Evolutionary conservation across 768 basidiomycete species (phyloP).

Genomic region (Ephemerocybe angulata): DNA sequence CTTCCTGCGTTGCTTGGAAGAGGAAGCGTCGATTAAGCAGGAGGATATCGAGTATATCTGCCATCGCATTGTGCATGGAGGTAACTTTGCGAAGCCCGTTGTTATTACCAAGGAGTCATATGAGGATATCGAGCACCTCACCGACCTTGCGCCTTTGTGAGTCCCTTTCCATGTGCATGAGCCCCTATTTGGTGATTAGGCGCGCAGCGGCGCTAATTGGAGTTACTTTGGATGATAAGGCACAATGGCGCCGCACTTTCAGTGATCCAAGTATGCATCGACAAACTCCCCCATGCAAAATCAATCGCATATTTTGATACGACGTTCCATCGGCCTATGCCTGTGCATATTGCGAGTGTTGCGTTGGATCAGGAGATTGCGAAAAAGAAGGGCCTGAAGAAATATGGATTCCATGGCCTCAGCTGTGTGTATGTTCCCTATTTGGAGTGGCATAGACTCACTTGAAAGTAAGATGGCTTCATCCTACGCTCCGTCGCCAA

Average conservation of each 20-base stretch:
- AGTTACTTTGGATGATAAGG: conserved; percentile 25
- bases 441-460: not conserved
- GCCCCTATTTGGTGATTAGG: no score
- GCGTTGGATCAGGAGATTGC: conserved; percentile 67
- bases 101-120: conserved; percentile 64
- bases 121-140: conserved; percentile 69
- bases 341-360: conserved; percentile 73
- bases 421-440: conserved; percentile 45
- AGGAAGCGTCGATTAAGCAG: conserved; percentile 39
- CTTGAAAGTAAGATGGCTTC: conserved; percentile 49
- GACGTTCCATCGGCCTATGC: conserved; percentile 76
- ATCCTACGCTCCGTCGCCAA: conserved; percentile 63
- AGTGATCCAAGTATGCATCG: conserved; percentile 58
- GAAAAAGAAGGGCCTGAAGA: conserved; percentile 64
- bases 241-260: conserved; percentile 63
- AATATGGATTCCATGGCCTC: conserved; percentile 91
- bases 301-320: conserved; percentile 90
- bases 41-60: conserved; percentile 53
- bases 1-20: conserved; percentile 49
- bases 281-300: conserved; percentile 58
- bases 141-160: conserved; percentile 77
- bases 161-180: conserved; percentile 24
- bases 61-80: conserved; percentile 86
- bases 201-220: no score
- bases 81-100: conserved; percentile 69